Evolutionary conservation across 371 early-diverging fungal species (phyloP), one percentile per base, ranked within the genome.

Genomic region (Rhizopus sp.): DNA sequence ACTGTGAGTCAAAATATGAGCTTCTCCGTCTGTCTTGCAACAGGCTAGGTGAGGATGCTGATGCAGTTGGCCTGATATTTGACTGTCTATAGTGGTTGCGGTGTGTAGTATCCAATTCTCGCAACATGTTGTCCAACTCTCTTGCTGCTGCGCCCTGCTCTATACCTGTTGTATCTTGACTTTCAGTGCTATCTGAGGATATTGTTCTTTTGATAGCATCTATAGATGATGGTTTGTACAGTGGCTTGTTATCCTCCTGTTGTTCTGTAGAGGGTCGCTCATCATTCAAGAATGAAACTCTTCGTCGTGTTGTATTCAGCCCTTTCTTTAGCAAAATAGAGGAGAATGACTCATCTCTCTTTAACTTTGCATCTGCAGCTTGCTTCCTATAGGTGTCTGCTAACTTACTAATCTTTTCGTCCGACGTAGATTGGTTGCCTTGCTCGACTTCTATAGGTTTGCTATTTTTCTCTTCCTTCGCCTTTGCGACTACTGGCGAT

Each of bases 81-180:
- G 53, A 35, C 50, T 54, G 50, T 6, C 16, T 33, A 3, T 9
- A 23, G 29, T 29, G 46, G 38, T 17, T 37, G 15, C 57, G 53
- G 10, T 54, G 53, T 10, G 52, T 60, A 12, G 53, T 52, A 39
- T 57, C 61, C 4, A 65, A 13, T 15, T 65, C 57, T 7, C 61
- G 41, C 5, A 65, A 38, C 61, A 65, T 57, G 9, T 65, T 61
- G 29, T 65, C 57, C 4, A 60, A 34, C 32, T 60, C 66, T 10
- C 52, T 45, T 7, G 53, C 66, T 5, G 66, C 60, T 47, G 50
- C 60, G 30, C 52, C 59, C 7, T 34, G 41, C 10, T 9, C 23
- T n/a, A 42, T 7, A n/a, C 4, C 16, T 31, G 10, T 13, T 44
- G 30, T 1, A 12, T 16, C 12, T 7, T 42, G 32, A 31, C 37